Conservation (phyloP, 1,284 basidiomycete species). For the Cryptococcus floricola region DNA sequence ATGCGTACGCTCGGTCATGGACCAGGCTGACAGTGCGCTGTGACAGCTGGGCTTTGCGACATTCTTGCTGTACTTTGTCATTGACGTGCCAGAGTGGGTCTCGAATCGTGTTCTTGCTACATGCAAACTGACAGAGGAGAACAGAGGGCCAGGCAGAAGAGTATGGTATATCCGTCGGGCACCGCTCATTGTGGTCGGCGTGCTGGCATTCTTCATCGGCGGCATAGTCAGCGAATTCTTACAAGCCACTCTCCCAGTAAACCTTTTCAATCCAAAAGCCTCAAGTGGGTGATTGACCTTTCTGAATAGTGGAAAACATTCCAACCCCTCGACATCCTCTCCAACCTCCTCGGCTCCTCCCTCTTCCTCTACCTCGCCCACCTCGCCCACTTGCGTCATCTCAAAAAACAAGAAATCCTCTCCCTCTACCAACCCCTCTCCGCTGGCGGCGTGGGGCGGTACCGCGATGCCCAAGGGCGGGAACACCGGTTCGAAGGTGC, state of each 20-base stretch:
- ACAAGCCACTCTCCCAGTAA: slow-evolving; percentile 45
- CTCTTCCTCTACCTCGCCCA: slow-evolving; percentile 45
- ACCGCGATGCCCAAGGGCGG: slow-evolving; percentile 43
- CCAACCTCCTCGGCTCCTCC: slow-evolving; percentile 44
- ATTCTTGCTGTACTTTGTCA: slow-evolving; percentile 45
- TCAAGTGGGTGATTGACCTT: not conserved
- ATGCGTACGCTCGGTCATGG: not conserved
- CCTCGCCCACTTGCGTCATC: slow-evolving; percentile 25
- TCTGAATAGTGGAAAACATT: slow-evolving; percentile 43
- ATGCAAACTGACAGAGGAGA: slow-evolving; percentile 1
- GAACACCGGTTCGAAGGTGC: slow-evolving; percentile 28
- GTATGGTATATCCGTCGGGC: slow-evolving; percentile 49
- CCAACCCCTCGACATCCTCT: slow-evolving; percentile 45
- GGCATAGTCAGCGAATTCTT: slow-evolving; percentile 45
- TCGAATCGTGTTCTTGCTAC: not conserved
- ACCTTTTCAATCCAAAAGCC: slow-evolving; percentile 8
- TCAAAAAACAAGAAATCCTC: slow-evolving; percentile 33
- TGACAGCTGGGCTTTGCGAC: slow-evolving; percentile 45
- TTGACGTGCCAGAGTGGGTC: slow-evolving; percentile 47
- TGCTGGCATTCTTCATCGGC: slow-evolving; percentile 40
- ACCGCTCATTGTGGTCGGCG: slow-evolving; percentile 40
- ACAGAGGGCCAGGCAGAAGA: slow-evolving; percentile 33
- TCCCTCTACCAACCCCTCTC: slow-evolving; percentile 45
- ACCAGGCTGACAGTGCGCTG: not conserved
- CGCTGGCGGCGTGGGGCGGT: slow-evolving; percentile 18